A percentile compares a stretch with the other conserved stretches of the same genome.
These are phyloP conservation scores for Metschnikowia orientalis DNA, from an alignment of 805 yeast genomes.

Conservation along the genomic window DNA sequence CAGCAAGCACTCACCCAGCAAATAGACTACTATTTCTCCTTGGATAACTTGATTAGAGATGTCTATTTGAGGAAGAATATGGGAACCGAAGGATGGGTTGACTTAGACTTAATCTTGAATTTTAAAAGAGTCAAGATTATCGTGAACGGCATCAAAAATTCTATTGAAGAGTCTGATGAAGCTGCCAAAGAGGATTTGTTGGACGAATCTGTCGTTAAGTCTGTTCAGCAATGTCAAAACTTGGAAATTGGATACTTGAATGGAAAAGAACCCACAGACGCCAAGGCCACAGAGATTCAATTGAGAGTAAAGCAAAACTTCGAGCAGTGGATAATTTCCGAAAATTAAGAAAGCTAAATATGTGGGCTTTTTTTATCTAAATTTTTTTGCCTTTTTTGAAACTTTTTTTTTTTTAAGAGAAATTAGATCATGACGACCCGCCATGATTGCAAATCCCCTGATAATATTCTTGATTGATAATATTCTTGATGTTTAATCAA, in stretches of 20 bases:
- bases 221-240: slow-evolving; percentile 50
- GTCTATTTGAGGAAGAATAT: slow-evolving; percentile 75
- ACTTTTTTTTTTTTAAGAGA: slow-evolving; percentile 9
- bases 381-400: slow-evolving; percentile 7
- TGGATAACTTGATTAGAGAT: slow-evolving; percentile 84
- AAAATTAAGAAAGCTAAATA: slow-evolving; percentile 9
- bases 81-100: slow-evolving; percentile 66
- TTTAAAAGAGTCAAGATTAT: slow-evolving; percentile 72
- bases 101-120: slow-evolving; percentile 54
- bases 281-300: slow-evolving; percentile 45
- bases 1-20: slow-evolving; percentile 50
- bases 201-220: slow-evolving; percentile 42
- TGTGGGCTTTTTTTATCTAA: slow-evolving; percentile 1
- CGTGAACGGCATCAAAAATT: slow-evolving; percentile 36
- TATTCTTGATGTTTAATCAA: too few relatives aligned
- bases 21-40: slow-evolving; percentile 85
- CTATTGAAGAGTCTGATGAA: slow-evolving; percentile 24
- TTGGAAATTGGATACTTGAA: slow-evolving; percentile 44
- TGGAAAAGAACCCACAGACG: slow-evolving; percentile 25
- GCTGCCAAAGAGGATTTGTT: slow-evolving; percentile 19
- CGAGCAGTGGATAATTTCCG: slow-evolving; percentile 66
- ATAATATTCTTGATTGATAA: too few relatives aligned
- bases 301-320: slow-evolving; percentile 58
- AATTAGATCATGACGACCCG: too few relatives aligned
- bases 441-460: too few relatives aligned